Evolutionary conservation across 257 asterid species (phyloP), one percentile per base, ranked within the genome.

Genomic region (Solanum rostratum): DNA sequence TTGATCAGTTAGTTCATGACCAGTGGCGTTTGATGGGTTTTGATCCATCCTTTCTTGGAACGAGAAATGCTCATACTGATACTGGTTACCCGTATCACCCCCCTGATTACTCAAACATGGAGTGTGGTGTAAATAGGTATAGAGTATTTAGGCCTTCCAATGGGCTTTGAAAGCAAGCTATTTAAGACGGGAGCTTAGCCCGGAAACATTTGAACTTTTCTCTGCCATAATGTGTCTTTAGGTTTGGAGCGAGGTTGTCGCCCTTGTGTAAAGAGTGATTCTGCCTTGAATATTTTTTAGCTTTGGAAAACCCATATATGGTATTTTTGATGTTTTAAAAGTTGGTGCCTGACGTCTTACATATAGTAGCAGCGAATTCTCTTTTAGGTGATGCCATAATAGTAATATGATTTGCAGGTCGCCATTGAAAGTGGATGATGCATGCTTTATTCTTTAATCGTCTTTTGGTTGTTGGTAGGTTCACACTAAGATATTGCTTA

Each of bases 1-100:
- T 90, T 19, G 94, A 91, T 30, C 93, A 92, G 30, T 63, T 89
- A 69, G 80, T 90, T 63, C 91, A 92, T 62, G 89, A 82, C 87
- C 96, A 92, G 69, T 94, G 98, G 98, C 95, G 89, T 70, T 90
- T 95, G 92, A 86, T 82, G 7, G 86, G 87, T 85, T 89, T 92
- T 37, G 96, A 94, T 82, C 73, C 87, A 79, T 85, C 93, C 6
- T 89, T 37, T 49, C 73, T 88, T 88, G 88, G 88, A 83, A 80
- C 53, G 81, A 84, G 92, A 87, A 91, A 87, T 84, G 79, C 83
- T 78, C 94, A 91, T 33, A 87, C 81, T n/a, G 93, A 92, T 57
- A 8, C 37, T 73, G 93, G 92, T 41, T 88, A 89, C 84, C 86
- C 91, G 6, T 91, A 89, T 83, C 93, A 89, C 69, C 41, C 86